phyloP scores from a whole-genome alignment of 805 yeast species.

The Myxozyma mucilagina region DNA sequence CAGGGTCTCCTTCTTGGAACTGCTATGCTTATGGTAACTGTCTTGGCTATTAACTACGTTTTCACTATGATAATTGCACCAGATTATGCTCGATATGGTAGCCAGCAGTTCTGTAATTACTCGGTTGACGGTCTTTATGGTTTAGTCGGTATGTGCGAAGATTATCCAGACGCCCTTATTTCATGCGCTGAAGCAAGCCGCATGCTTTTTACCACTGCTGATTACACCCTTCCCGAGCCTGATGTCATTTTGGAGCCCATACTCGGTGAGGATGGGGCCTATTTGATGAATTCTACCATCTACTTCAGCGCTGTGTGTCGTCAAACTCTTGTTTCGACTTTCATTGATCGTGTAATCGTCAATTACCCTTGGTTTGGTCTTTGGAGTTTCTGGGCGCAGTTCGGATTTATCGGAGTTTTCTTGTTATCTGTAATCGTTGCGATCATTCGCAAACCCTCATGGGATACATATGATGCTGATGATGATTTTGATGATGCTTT shows the following conservation, averaged over 20 bases:
- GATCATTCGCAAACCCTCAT: conserved; percentile 22
- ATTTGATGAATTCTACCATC: conserved; percentile 7
- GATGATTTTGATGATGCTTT: conserved; percentile 19
- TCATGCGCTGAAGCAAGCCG: conserved; percentile 31
- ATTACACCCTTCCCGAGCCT: conserved; percentile 1
- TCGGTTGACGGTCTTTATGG: conserved; percentile 29
- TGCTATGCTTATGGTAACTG: conserved; percentile 30
- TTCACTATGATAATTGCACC: conserved; percentile 32
- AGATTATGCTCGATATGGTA: conserved; percentile 31
- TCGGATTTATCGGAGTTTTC: conserved; percentile 29
- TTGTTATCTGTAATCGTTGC: conserved; percentile 26
- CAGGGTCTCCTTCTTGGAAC: conserved; percentile 31
- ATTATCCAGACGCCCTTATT: conserved; percentile 22
- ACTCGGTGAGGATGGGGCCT: conserved; percentile 1
- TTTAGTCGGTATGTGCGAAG: conserved; percentile 28
- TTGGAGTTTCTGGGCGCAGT: conserved; percentile 32
- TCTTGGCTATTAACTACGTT: conserved; percentile 31
- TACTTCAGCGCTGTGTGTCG: conserved; percentile 29
- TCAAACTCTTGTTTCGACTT: conserved; percentile 29
- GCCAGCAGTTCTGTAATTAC: conserved; percentile 29
- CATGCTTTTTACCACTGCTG: conserved; percentile 14
- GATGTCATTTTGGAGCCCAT: conserved; percentile 7
- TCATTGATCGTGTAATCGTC: conserved; percentile 30
- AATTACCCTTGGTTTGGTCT: conserved; percentile 33
- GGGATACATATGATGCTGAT: conserved; percentile 29